Evolutionary conservation across 2,329 filamentous ascomycete species (phyloP).

Genomic region (Diaporthe citrichinensis): DNA sequence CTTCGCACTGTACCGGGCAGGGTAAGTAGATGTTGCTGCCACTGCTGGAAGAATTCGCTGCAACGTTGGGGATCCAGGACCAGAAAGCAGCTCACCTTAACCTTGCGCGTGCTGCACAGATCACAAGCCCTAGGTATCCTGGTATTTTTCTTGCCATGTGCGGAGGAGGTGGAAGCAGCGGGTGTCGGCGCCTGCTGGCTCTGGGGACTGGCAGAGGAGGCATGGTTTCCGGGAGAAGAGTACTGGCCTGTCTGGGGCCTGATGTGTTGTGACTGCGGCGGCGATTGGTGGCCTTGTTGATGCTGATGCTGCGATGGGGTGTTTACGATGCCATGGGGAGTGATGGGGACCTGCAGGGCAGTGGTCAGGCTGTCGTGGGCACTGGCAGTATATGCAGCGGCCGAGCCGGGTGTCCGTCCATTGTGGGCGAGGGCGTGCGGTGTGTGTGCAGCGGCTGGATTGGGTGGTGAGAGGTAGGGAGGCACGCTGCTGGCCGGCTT

Average conservation of each 20-base stretch:
- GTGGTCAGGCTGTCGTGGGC: conserved; percentile 28
- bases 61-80: too few relatives aligned
- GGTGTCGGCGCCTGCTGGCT: conserved; percentile 35
- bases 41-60: not conserved
- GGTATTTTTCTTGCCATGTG: conserved; percentile 60
- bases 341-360: conserved; percentile 28
- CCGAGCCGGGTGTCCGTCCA: conserved; percentile 5
- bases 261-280: conserved; percentile 16
- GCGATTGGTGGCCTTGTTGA: conserved; percentile 21
- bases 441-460: conserved; percentile 14
- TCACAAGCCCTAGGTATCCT: conserved; percentile 72
- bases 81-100: conserved; percentile 58
- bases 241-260: conserved; percentile 25
- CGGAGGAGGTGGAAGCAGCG: conserved; percentile 6
- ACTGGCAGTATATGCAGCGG: conserved; percentile 28
- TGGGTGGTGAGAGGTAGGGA: conserved; percentile 32
- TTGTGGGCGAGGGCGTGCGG: conserved; percentile 22
- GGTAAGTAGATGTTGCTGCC: conserved; percentile 21
- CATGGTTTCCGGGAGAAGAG: conserved; percentile 20
- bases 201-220: conserved; percentile 27
- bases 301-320: conserved; percentile 37
- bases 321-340: conserved; percentile 37
- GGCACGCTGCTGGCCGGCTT: conserved; percentile 5
- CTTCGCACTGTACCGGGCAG: conserved; percentile 61
- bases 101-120: conserved; percentile 73